A percentile compares a stretch with the other conserved stretches of the same genome.
Evolutionary conservation across 1,284 basidiomycete genomes (phyloP).

Genomic region (Phellinidium pouzarii): DNA sequence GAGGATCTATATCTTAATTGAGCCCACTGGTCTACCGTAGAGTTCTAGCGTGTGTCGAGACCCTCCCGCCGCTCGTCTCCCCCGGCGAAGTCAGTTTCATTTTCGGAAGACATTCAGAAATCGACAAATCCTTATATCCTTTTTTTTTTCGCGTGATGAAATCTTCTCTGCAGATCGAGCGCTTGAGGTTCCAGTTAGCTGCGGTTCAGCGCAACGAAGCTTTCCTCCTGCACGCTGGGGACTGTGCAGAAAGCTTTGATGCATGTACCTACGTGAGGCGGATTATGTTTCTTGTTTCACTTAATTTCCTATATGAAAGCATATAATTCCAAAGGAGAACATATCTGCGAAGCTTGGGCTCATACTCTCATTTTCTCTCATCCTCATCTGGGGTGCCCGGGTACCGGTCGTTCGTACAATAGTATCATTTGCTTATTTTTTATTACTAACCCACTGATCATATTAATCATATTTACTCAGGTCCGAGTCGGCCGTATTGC

Average conservation of each 20-base stretch:
- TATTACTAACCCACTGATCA: background rate
- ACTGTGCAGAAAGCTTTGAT: conserved; percentile 93
- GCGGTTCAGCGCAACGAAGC: conserved; percentile 84
- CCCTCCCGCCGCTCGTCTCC: conserved; percentile 82
- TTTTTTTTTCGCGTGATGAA: conserved; percentile 8
- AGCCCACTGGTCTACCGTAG: conserved; percentile 30
- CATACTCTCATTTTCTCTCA: conserved; percentile 91
- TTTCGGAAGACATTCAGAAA: background rate
- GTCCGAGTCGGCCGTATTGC: conserved; percentile 89
- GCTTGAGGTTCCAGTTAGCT: conserved; percentile 72
- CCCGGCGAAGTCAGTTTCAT: conserved; percentile 69
- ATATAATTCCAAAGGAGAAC: conserved; percentile 58
- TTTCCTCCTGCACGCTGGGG: conserved; percentile 93
- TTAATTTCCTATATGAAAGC: too few species aligned
- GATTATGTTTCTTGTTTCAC: background rate
- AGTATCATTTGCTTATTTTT: background rate
- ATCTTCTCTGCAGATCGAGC: conserved; percentile 76
- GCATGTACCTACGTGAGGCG: conserved; percentile 76
- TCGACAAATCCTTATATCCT: background rate
- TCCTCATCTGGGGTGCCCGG: conserved; percentile 90
- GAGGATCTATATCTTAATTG: background rate
- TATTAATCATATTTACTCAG: conserved; percentile 28
- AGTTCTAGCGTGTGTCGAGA: conserved; percentile 69
- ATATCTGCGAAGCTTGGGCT: conserved; percentile 93
- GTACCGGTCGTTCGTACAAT: conserved; percentile 67